Conservation (phyloP, 139 green algal genomes). For the Asterochloris sp. region DNA sequence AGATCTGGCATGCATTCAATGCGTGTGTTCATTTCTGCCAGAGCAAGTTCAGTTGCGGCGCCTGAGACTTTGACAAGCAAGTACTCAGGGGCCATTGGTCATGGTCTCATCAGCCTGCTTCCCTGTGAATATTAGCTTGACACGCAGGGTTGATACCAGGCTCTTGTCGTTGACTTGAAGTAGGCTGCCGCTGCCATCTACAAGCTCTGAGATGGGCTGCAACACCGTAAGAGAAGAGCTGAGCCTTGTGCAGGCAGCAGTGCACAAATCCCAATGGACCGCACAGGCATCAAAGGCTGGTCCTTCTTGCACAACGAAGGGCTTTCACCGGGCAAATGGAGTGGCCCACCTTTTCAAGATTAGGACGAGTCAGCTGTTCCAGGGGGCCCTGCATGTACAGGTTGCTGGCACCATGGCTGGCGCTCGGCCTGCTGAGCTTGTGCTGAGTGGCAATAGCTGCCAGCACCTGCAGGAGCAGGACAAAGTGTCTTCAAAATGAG, state of each 20-base stretch:
- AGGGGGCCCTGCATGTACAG: slow-evolving; percentile 90
- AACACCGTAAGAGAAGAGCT: neutral
- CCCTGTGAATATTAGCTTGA: slow-evolving; percentile 23
- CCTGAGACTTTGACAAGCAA: neutral
- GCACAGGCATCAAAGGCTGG: neutral
- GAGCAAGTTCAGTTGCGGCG: too few species aligned
- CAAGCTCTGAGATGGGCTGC: slow-evolving; percentile 42
- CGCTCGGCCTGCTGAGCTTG: slow-evolving; percentile 67
- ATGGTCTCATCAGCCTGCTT: neutral
- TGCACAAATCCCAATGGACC: neutral
- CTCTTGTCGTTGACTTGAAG: slow-evolving; percentile 93
- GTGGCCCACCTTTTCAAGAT: slow-evolving; percentile 54
- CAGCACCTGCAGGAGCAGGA: slow-evolving; percentile 51
- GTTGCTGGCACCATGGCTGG: slow-evolving; percentile 70
- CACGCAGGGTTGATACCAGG: slow-evolving; percentile 59
- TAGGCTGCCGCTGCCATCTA: slow-evolving; percentile 37
- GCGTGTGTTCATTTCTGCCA: too few species aligned
- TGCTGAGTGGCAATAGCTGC: slow-evolving; percentile 32
- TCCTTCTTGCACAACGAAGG: neutral
- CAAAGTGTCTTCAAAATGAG: neutral
- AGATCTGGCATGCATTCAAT: too few species aligned
- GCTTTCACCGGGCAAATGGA: neutral
- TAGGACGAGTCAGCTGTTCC: slow-evolving; percentile 80
- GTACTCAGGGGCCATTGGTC: neutral
- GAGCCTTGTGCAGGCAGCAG: neutral